Percentiles rank a stretch among this genome's conserved stretches.
phyloP scores from a whole-genome alignment of 2,329 filamentous ascomycete genomes.

The Phialophora tarda region DNA sequence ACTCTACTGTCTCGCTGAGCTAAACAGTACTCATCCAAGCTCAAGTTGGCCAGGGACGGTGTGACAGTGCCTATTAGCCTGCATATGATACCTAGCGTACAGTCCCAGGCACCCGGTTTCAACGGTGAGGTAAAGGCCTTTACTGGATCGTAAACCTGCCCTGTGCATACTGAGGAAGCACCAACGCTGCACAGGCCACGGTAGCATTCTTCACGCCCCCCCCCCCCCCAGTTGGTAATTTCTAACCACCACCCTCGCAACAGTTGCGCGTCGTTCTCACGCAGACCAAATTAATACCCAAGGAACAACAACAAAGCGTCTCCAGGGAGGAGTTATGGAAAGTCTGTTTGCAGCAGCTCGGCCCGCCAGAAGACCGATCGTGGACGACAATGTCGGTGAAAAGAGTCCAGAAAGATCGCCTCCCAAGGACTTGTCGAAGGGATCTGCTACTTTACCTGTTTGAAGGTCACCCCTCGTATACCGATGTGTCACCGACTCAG shows the following conservation, averaged over 20 bases:
- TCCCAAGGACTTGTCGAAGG: neutral
- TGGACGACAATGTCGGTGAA: neutral
- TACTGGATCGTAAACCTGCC: neutral
- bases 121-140: neutral
- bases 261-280: neutral
- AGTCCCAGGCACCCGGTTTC: neutral
- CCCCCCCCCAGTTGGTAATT: neutral
- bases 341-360: neutral
- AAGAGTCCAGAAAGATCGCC: neutral
- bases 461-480: neutral
- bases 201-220: neutral
- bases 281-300: neutral
- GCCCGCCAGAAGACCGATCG: neutral
- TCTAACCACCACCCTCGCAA: neutral
- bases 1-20: neutral
- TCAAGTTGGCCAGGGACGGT: neutral
- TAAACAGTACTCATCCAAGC: neutral
- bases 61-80: neutral
- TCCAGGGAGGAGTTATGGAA: neutral
- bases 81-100: neutral
- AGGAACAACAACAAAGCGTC: neutral
- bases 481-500: neutral
- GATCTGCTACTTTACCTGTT: neutral
- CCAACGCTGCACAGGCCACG: neutral
- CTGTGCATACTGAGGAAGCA: neutral